Conservation (phyloP, 768 basidiomycete species). For the Suillus hirtellus region DNA sequence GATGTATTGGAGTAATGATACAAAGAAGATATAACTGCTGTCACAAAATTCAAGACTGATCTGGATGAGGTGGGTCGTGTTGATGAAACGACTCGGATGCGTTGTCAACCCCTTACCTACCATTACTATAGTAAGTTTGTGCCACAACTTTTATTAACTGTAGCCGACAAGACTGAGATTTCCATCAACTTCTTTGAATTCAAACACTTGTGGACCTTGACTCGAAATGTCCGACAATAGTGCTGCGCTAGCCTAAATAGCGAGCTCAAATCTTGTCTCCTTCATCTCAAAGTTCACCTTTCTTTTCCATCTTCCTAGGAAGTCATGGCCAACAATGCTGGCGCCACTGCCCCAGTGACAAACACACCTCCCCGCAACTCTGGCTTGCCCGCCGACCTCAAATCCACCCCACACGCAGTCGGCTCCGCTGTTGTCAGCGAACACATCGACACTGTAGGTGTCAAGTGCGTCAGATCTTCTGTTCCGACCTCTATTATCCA, state of each 20-base stretch:
- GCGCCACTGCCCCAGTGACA: not conserved
- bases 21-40: no score
- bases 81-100: not conserved
- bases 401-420: constrained; percentile 5
- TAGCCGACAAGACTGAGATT: no score
- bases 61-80: no score
- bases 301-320: not conserved
- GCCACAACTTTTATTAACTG: not conserved
- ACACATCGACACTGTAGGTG: not conserved
- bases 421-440: not conserved
- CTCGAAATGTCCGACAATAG: not conserved
- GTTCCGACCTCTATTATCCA: not conserved
- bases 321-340: not conserved
- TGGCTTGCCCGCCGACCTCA: not conserved
- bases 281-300: not conserved
- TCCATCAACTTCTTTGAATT: not conserved
- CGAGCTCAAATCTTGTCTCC: not conserved
- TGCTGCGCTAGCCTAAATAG: not conserved
- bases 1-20: no score
- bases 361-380: not conserved
- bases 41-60: no score
- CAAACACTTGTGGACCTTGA: not conserved
- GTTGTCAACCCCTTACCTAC: no score
- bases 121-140: no score
- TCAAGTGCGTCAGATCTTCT: not conserved